These are phyloP conservation scores for Hirsutella minnesotensis DNA, from an alignment of 2,329 filamentous ascomycete genomes.

Conservation along the genomic window DNA sequence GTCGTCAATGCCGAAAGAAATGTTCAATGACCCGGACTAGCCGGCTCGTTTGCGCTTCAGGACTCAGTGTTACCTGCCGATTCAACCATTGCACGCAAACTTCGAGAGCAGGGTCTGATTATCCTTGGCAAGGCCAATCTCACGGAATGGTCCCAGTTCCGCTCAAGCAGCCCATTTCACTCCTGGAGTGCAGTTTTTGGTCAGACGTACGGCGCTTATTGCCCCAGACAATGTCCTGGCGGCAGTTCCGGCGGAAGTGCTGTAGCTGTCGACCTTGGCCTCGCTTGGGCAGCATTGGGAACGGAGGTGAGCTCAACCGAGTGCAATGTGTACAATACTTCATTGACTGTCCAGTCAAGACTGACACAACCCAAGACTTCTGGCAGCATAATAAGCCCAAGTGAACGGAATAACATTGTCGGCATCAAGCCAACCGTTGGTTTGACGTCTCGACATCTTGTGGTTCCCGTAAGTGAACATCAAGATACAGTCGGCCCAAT, in stretches of 20 bases:
- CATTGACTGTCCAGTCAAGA: no score
- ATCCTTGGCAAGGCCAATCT: slow-evolving; percentile 56
- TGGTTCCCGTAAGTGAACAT: slow-evolving; percentile 50
- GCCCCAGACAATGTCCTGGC: slow-evolving; percentile 46
- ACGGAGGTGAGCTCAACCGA: not conserved
- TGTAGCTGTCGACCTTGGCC: slow-evolving; percentile 31
- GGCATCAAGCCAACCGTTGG: slow-evolving; percentile 59
- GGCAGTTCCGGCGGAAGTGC: slow-evolving; percentile 51
- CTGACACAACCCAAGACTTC: slow-evolving; percentile 30
- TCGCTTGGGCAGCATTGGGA: slow-evolving; percentile 3
- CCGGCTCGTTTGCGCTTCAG: not conserved
- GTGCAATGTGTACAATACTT: no score
- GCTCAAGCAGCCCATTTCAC: slow-evolving; percentile 42
- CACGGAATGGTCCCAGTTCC: slow-evolving; percentile 52
- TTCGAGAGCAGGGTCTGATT: slow-evolving; percentile 48
- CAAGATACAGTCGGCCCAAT: slow-evolving; percentile 55
- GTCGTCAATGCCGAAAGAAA: no score
- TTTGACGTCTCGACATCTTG: slow-evolving; percentile 46
- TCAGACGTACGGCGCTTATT: slow-evolving; percentile 50
- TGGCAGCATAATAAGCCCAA: slow-evolving; percentile 49
- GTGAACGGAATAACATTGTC: slow-evolving; percentile 43
- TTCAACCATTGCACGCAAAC: slow-evolving; percentile 22
- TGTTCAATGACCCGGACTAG: not conserved
- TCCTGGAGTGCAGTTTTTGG: slow-evolving; percentile 56
- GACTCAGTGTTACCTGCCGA: not conserved